Base-by-base conservation (phyloP, 2,329 filamentous ascomycete species). In the Gyromitra esculenta region DNA sequence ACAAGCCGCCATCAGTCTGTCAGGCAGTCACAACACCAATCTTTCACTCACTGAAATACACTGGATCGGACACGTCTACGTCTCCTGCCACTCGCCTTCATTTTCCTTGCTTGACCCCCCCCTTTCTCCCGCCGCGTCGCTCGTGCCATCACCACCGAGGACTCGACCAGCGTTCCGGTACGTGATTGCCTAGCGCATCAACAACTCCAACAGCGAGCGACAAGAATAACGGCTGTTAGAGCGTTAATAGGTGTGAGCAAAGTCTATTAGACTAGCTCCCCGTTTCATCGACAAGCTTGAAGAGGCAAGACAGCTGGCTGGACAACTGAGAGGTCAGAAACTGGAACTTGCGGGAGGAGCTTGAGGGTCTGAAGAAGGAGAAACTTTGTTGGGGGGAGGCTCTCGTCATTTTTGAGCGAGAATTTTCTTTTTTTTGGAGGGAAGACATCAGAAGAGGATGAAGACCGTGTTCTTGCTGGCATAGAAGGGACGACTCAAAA, bases 401-500 rank as follows among this genome's bases (percentile, higher is more conserved):
- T 63, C 25, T 69, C 63, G 69, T 18, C n/a, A 48, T 31, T 73
- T 63, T 50, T 15, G 68, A 25, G 43, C 54, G 15, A 67, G 21
- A 8, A 66, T 65, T 48, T 63, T 41, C 39, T 37, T 37, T 73
- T 64, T 60, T 73, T 63, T 68, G 73, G 73, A 73, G 63, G 68
- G 68, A 59, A 74, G 64, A 50, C 50, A 43, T 35, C 41, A 62
- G 60, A 77, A 74, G 66, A 77, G 75, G 70, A 77, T 77, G 75
- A 77, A 77, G 70, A 63, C 70, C 41, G 70, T 77, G 75, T 52
- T 75, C 63, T 70, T 75, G 70, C 56, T 75, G 63, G 75, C 18
- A 77, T 77, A 77, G 75, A 69, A 77, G 75, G 71, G 72, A 74
- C 72, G 66, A 75, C 57, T 64, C 59, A 71, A 75, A 71, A 59